Conservation (phyloP, 148 eudicot species). For the Cornus kousa region DNA sequence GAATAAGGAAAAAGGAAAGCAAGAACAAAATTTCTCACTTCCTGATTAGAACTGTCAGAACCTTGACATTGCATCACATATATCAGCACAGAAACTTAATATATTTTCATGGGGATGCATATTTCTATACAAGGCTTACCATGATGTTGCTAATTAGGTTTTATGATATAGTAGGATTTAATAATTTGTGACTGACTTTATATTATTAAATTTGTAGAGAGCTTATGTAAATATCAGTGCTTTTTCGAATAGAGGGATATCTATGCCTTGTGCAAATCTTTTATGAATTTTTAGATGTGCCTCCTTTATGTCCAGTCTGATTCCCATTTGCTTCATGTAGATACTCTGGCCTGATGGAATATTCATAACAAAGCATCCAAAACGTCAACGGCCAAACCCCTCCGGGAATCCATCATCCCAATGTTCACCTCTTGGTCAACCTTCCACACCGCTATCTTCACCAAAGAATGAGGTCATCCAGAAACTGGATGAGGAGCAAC, state of each 20-base stretch:
- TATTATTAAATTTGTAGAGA: not conserved
- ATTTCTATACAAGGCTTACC: not conserved
- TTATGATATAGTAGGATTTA: not conserved
- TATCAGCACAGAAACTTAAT: no score
- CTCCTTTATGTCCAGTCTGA: not conserved
- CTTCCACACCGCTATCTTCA: conserved; percentile 42
- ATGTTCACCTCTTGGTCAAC: conserved; percentile 37
- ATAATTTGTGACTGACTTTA: conserved; percentile 1
- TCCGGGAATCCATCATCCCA: conserved; percentile 42
- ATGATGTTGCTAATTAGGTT: not conserved
- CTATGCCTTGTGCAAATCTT: no score
- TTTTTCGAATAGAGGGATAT: not conserved
- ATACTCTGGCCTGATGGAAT: conserved; percentile 99
- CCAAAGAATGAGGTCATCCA: conserved; percentile 44
- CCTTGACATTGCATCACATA: no score
- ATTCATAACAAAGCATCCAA: conserved; percentile 94
- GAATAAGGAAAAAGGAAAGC: no score
- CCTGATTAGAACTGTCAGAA: not conserved
- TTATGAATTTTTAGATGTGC: not conserved
- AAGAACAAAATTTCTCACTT: not conserved
- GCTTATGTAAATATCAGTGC: not conserved
- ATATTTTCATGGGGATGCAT: not conserved
- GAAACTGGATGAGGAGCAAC: conserved; percentile 54
- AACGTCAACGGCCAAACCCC: conserved; percentile 47
- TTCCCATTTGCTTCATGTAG: conserved; percentile 28